Evolutionary conservation across 2,329 filamentous ascomycete genomes (phyloP).

Genomic region (Fusarium sp.): DNA sequence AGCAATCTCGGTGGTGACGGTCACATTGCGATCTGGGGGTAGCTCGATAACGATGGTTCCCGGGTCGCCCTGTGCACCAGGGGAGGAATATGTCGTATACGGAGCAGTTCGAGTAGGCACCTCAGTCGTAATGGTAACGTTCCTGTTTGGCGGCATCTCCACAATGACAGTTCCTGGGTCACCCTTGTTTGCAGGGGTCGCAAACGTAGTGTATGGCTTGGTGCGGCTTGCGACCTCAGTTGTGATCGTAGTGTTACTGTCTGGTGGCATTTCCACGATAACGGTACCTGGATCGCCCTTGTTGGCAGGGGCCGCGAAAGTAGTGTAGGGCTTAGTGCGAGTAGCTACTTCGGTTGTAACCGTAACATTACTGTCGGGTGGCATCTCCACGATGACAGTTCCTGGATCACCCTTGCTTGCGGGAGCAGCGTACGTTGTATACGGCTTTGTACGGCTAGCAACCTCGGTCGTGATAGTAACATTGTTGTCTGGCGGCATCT

Average conservation of each 20-base stretch:
- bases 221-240: background rate
- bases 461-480: constrained; percentile 8
- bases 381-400: no score
- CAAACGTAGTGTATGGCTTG: constrained; percentile 4
- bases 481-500: constrained; percentile 1
- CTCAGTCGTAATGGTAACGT: constrained; percentile 21
- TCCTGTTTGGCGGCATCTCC: constrained; percentile 7
- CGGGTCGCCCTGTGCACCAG: constrained; percentile 8
- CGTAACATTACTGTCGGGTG: background rate
- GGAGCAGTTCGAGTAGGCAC: background rate
- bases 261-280: constrained; percentile 13
- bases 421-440: constrained; percentile 1
- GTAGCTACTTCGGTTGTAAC: background rate
- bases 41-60: constrained; percentile 23
- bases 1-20: constrained; percentile 20
- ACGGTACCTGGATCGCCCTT: constrained; percentile 14
- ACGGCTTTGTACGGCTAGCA: background rate
- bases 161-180: constrained; percentile 19
- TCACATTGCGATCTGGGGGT: constrained; percentile 18
- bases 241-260: constrained; percentile 10
- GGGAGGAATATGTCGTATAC: constrained; percentile 18
- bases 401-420: no score
- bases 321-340: constrained; percentile 10
- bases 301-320: background rate
- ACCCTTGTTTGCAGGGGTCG: background rate